A percentile compares a stretch with the other conserved stretches of the same genome.
Conservation (phyloP, 2,329 filamentous ascomycete genomes). For the Diaporthe australafricana region DNA sequence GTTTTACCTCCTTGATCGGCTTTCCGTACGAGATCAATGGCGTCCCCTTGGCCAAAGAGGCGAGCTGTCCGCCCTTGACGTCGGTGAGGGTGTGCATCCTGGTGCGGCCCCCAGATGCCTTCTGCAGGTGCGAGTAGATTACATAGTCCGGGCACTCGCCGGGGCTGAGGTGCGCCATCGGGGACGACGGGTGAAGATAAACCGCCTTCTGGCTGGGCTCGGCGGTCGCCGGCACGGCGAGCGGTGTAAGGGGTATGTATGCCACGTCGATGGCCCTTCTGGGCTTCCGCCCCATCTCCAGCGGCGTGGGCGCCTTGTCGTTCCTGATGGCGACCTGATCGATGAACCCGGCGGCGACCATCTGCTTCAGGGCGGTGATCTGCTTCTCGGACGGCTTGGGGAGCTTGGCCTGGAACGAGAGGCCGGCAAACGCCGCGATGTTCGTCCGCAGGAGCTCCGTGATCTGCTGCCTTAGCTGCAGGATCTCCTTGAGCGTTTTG, state of each 20-base stretch:
- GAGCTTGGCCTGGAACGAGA: slow-evolving; percentile 66
- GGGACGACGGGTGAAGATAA: slow-evolving; percentile 88
- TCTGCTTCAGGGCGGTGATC: slow-evolving; percentile 86
- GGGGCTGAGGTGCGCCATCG: slow-evolving; percentile 76
- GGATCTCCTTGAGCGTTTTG: slow-evolving; percentile 88
- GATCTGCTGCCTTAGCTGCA: slow-evolving; percentile 85
- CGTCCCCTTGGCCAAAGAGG: slow-evolving; percentile 84
- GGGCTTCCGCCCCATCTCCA: slow-evolving; percentile 75
- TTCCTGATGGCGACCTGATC: slow-evolving; percentile 94
- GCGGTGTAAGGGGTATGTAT: slow-evolving; percentile 85
- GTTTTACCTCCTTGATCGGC: slow-evolving; percentile 84
- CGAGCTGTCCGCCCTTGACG: slow-evolving; percentile 79
- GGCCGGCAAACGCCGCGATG: slow-evolving; percentile 73
- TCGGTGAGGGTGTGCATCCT: slow-evolving; percentile 91
- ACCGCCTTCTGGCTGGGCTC: slow-evolving; percentile 73
- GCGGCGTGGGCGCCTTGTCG: slow-evolving; percentile 82
- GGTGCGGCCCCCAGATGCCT: slow-evolving; percentile 68
- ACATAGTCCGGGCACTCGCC: slow-evolving; percentile 88
- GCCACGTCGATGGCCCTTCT: slow-evolving; percentile 91
- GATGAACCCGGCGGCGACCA: slow-evolving; percentile 91
- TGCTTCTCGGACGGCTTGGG: slow-evolving; percentile 73
- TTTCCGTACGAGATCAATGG: slow-evolving; percentile 88
- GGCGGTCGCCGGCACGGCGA: slow-evolving; percentile 56
- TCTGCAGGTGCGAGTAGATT: slow-evolving; percentile 88
- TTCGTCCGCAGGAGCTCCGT: slow-evolving; percentile 83